Base-by-base conservation (phyloP, 2,329 filamentous ascomycete species). In the Cercospora sojina region DNA sequence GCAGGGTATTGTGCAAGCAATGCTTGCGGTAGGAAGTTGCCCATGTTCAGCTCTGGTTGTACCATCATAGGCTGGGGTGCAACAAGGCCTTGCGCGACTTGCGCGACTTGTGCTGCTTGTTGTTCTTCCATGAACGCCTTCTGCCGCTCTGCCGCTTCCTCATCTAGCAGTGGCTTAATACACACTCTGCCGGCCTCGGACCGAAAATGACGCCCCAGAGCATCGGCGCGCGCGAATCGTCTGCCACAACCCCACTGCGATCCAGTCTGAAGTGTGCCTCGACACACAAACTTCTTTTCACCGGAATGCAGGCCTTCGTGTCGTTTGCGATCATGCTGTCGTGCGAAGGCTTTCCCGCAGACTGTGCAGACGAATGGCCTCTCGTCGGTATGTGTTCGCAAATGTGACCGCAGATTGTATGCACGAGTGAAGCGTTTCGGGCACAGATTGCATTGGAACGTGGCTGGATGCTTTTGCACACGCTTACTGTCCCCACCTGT, bases 231-330 rank as follows among this genome's bases (percentile, higher is more conserved):
- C 16, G 95, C 95, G 78, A 99, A 99, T 9, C 93, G 87, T 68
- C 95, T 87, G 3, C 92, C 92, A 73, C 95, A 99, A 20, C 95
- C 95, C 95, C 95, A 99, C 71, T 91, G 88, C 5, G 90, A 90
- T 56, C 90, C 89, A 1, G 88, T 88, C 72, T 94, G 93, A 59
- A 99, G 87, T 66, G 93, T 91, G 62, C 95, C 95, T 72, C 92
- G 93, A 80, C 95, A 99, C 7, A 98, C 91, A 77, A 98, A 99
- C 77, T 97, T 98, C 87, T 98, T 99, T 81, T 99, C 95, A 49
- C 95, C 95, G 0, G 92, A 96, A 76, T 99, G 95, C 49, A 99
- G 83, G 43, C 94, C 93, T 80, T 99, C 95, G 79, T 99, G 95
- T 43, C 95, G 90, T 80, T 99, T 99, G 55, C 95, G 90, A 77